Evolutionary conservation across 805 yeast species (phyloP).

Genomic region (Zygosaccharomyces bailii): DNA sequence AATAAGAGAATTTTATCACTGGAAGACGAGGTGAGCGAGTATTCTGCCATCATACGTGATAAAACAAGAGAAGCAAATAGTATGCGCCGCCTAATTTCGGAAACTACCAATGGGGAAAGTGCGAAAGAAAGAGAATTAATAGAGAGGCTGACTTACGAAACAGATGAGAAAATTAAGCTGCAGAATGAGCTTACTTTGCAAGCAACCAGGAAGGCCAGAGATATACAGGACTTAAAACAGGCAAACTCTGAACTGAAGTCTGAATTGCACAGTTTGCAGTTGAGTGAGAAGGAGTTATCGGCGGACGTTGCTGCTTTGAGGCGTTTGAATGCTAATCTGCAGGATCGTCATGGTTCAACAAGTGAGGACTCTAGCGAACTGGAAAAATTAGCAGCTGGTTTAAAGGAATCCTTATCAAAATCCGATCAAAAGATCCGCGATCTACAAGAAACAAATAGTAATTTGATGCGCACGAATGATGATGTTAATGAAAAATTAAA

Average conservation of each 20-base stretch:
- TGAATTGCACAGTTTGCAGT: constrained; percentile 35
- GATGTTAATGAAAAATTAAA: constrained; percentile 67
- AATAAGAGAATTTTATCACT: constrained; percentile 57
- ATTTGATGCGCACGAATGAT: constrained; percentile 59
- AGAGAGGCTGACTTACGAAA: constrained; percentile 45
- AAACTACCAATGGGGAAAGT: constrained; percentile 59
- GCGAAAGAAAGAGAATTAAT: constrained; percentile 52
- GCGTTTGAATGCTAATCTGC: constrained; percentile 30
- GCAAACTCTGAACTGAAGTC: constrained; percentile 42
- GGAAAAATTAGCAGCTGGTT: constrained; percentile 34
- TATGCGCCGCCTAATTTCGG: constrained; percentile 64
- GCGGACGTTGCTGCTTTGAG: constrained; percentile 34
- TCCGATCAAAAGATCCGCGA: constrained; percentile 54
- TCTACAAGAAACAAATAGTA: constrained; percentile 48
- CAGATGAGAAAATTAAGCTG: constrained; percentile 59
- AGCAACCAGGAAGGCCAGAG: constrained; percentile 57
- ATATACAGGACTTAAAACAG: constrained; percentile 57
- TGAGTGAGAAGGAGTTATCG: constrained; percentile 36
- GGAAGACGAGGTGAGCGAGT: constrained; percentile 79
- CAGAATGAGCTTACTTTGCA: constrained; percentile 51
- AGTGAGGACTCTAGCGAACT: constrained; percentile 34
- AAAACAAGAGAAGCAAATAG: constrained; percentile 74
- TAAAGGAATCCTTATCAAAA: constrained; percentile 51
- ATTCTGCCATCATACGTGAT: constrained; percentile 69
- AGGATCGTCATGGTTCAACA: constrained; percentile 27